These are phyloP conservation scores for Vigna mungo DNA, from an alignment of 306 rosid species.

Conservation along the genomic window DNA sequence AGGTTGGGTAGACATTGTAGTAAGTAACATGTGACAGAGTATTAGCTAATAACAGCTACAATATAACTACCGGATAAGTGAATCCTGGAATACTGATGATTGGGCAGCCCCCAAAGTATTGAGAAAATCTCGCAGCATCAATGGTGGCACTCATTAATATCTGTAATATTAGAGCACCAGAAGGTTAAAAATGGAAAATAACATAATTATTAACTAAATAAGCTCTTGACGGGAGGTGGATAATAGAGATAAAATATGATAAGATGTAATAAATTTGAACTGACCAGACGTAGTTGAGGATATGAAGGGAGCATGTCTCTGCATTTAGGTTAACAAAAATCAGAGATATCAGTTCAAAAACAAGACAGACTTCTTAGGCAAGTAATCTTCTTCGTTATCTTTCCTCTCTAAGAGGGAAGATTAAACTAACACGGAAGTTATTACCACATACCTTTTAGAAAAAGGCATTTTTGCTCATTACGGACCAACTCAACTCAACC, in stretches of 20 bases:
- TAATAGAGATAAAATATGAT: constrained; percentile 23
- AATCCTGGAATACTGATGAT: constrained; percentile 87
- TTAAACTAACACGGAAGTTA: constrained; percentile 20
- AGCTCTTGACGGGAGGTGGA: constrained; percentile 13
- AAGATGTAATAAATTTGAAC: constrained; percentile 51
- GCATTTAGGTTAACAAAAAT: constrained; percentile 52
- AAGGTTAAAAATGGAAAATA: constrained; percentile 24
- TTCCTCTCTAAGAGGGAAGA: constrained; percentile 23
- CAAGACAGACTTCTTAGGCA: constrained; percentile 33
- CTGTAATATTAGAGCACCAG: constrained; percentile 54
- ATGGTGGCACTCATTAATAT: constrained; percentile 97
- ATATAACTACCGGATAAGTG: constrained; percentile 79
- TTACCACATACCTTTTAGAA: constrained; percentile 1
- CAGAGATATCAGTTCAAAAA: constrained; percentile 38
- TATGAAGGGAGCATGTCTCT: constrained; percentile 86
- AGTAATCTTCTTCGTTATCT: constrained; percentile 8
- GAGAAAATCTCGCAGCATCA: constrained; percentile 83
- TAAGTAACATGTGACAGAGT: constrained; percentile 20
- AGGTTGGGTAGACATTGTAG: constrained; percentile 26
- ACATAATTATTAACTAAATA: constrained; percentile 28
- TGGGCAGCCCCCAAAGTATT: constrained; percentile 96
- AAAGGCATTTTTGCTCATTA: constrained; percentile 2
- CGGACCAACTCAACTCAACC: constrained; percentile 20
- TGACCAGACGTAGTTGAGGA: constrained; percentile 84
- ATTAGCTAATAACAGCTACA: constrained; percentile 38